Evolutionary conservation across 2,329 filamentous ascomycete species (phyloP), one percentile per base, ranked within the genome.

Genomic region (Hypoxylon sp.): DNA sequence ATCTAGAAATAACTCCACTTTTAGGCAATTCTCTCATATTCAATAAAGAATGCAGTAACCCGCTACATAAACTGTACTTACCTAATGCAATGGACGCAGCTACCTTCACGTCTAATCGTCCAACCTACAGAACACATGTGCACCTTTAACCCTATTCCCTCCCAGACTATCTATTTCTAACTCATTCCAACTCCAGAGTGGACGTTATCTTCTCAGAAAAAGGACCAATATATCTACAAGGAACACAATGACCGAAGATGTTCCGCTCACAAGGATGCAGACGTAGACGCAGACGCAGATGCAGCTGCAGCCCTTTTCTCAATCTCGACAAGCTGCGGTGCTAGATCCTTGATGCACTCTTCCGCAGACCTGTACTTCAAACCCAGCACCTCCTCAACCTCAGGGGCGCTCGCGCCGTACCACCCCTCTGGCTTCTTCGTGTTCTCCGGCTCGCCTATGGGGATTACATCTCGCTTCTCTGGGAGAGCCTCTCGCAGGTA

Each of bases 311-410:
- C 52, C 34, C 63, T 55, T 51, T 70, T 59, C 28, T 68, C 73
- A 10, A 75, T 65, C 50, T 73, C 72, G 1, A 68, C 49, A 7
- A 75, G 48, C 41, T 75, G 72, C 6, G 50, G 60, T n/a, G 66
- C 73, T 0, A 69, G 14, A 3, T 75, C 72, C 30, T 56, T 67
- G n/a, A 75, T 65, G 0, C 66, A 71, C 17, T 73, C 64, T 41
- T 72, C 59, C 10, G 59, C 53, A n/a, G 56, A 52, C n/a, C 43
- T 73, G 38, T 69, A 75, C 34, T 65, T 68, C 38, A 75, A 38
- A 1, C 74, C 73, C 19, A 75, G 56, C 17, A 75, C 59, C 36
- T 60, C 51, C 58, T 65, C 60, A 11, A 67, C 66, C 23, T 73
- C 61, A 1, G 69, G 68, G 5, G 61, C 61, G 17, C 69, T 72